Conservation (phyloP, 371 early-diverging fungal species). For the Mortierella sp. region DNA sequence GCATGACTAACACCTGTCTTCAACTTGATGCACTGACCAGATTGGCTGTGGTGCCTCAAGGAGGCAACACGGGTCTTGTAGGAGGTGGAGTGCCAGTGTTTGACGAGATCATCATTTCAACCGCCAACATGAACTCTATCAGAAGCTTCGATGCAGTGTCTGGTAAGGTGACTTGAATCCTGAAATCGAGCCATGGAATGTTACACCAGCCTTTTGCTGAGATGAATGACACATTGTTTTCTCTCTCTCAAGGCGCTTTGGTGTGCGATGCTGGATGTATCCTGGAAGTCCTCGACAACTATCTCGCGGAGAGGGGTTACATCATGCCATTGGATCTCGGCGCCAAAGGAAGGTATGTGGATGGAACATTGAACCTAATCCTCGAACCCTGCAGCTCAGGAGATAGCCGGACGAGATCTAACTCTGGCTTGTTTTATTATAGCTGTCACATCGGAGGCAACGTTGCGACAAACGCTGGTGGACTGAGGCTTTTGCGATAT, state of each 20-base stretch:
- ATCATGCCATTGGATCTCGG: slow-evolving; percentile 95
- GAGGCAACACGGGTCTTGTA: slow-evolving; percentile 95
- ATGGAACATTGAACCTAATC: neutral
- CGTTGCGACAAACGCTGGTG: slow-evolving; percentile 96
- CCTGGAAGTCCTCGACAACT: slow-evolving; percentile 84
- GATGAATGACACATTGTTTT: too few species aligned
- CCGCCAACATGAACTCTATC: slow-evolving; percentile 79
- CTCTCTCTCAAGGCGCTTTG: slow-evolving; percentile 66
- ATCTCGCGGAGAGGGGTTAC: slow-evolving; percentile 78
- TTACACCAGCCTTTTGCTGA: neutral
- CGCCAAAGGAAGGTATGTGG: slow-evolving; percentile 86
- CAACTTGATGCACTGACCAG: too few species aligned
- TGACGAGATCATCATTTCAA: slow-evolving; percentile 91
- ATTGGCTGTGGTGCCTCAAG: slow-evolving; percentile 96
- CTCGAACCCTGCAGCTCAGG: too few species aligned
- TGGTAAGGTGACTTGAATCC: slow-evolving; percentile 57
- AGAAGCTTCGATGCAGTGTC: slow-evolving; percentile 83
- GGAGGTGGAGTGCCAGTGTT: slow-evolving; percentile 94
- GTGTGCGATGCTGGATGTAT: slow-evolving; percentile 92
- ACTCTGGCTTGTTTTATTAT: too few species aligned
- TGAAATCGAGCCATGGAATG: neutral
- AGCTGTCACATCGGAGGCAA: slow-evolving; percentile 95
- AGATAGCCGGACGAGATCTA: too few species aligned
- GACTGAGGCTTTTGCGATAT: slow-evolving; percentile 89
- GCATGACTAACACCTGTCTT: too few species aligned